Evolutionary conservation across 106 monocot genomes (phyloP), one percentile per base, ranked within the genome.

Genomic region (Dioscorea dumetorum): DNA sequence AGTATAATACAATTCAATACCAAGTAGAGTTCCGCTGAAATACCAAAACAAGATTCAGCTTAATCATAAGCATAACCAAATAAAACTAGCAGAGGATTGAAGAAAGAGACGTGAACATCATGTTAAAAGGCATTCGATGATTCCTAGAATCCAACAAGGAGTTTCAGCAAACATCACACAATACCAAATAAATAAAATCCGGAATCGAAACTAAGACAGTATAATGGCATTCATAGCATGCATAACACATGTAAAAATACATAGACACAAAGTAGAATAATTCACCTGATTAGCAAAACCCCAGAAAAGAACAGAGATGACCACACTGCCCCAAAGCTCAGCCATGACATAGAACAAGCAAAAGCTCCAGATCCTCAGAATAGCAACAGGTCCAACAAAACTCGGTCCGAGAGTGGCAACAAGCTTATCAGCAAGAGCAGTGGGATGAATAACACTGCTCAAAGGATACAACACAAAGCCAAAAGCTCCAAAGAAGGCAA

Each of bases 281-380:
- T 63, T 76, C 77, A 92, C 93, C 95, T 97, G 95, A 89, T 97
- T 97, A 49, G 95, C 95, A 76, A 97, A 97, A 0, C 91, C 95
- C 91, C 95, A 97, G 68, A 95, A 95, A 18, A 95, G 95, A 35
- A 95, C 95, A 4, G 91, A 95, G 41, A 95, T 84, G 15, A 95
- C 95, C 64, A 95, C 95, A 72, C 95, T 95, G 5, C 95, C 95
- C 95, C 95, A 91, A 22, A 95, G 78, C 80, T 95, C 91, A 14
- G 95, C 91, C 95, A 95, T 95, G 58, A 88, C 95, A 78, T 95
- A 91, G 78, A 97, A 97, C 54, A 92, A 68, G 69, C 95, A 97
- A 64, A 88, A 97, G 78, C 91, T 92, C 95, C 95, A 97, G 59
- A 91, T 91, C 82, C 95, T 81, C 68, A 95, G 60, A 62, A 95